Evolutionary conservation across 306 rosid genomes (phyloP), one percentile per base, ranked within the genome.

Genomic region (Acmispon strigosus): DNA sequence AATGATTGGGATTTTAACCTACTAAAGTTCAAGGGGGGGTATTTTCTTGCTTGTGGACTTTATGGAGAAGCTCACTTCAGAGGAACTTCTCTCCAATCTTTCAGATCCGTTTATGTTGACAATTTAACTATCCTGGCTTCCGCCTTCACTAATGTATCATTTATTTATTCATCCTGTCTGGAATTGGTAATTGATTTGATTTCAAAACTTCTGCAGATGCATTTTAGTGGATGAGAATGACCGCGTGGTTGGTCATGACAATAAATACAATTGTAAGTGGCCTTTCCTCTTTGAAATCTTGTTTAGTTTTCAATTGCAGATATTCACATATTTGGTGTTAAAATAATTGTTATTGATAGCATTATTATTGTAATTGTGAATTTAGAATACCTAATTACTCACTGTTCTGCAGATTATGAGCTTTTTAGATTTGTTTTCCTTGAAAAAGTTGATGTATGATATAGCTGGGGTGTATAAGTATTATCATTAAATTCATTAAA

Each of bases 161-260:
- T 37, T 24, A 36, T 72, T 70, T 74, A 54, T 39, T 45, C 68
- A 49, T 53, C 66, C 17, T 69, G 61, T 65, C 15, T 55, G 11
- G 66, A 69, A 32, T 61, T 70, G 48, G 55, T 72, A 24, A 60
- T 51, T 48, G 45, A 29, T 74, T 70, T 45, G 53, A 16, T 37
- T 57, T 69, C 66, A 61, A 54, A 71, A 76, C 55, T 81, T 43
- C 62, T 72, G 18, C 90, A 95, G 99, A 74, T 95, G 99, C 77
- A 95, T 95, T 84, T 84, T 95, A 29, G 99, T 95, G 80, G 97
- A 95, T 76, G 97, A 89, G 96, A 91, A 85, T n/a, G 99, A 95
- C 66, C 71, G 27, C 4, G 96, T 89, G 12, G 86, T 95, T 74
- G 99, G 99, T 83, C 99, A 95, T 36, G 99, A 95, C 24, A 84